Conservation (phyloP, 805 yeast genomes). For the Jamesozyma gamospora region DNA sequence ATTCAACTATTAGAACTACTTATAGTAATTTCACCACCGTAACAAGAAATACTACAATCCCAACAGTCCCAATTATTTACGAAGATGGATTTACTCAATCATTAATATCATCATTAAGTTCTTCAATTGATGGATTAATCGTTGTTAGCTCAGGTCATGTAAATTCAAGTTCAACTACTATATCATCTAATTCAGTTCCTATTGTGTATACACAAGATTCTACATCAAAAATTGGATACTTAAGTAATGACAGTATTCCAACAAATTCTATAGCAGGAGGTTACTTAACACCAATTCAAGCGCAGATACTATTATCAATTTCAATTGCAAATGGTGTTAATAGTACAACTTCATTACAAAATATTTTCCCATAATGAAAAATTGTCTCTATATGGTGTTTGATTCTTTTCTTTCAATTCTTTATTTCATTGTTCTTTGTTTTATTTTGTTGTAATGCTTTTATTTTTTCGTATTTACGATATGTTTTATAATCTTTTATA, state of each 20-base stretch:
- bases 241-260: conserved; percentile 15
- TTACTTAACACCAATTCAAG: conserved; percentile 24
- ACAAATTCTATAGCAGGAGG: conserved; percentile 24
- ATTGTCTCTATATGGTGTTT: too few species aligned
- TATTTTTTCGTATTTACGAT: too few species aligned
- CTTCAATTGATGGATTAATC: conserved; percentile 18
- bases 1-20: conserved; percentile 16
- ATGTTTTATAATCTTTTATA: too few species aligned
- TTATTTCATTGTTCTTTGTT: too few species aligned
- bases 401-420: neutral
- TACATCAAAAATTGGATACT: conserved; percentile 7
- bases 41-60: conserved; percentile 7
- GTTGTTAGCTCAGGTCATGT: conserved; percentile 14
- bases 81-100: conserved; percentile 16
- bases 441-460: too few species aligned
- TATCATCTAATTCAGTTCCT: conserved; percentile 10
- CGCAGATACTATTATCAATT: conserved; percentile 23
- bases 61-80: conserved; percentile 22
- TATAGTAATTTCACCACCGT: conserved; percentile 20
- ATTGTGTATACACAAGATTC: conserved; percentile 16
- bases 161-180: conserved; percentile 10
- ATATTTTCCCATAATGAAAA: conserved; percentile 7
- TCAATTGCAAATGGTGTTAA: conserved; percentile 23
- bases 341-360: conserved; percentile 4
- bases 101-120: conserved; percentile 11